Evolutionary conservation across 495 filamentous ascomycete genomes (phyloP).

Genomic region (Podospora conica): DNA sequence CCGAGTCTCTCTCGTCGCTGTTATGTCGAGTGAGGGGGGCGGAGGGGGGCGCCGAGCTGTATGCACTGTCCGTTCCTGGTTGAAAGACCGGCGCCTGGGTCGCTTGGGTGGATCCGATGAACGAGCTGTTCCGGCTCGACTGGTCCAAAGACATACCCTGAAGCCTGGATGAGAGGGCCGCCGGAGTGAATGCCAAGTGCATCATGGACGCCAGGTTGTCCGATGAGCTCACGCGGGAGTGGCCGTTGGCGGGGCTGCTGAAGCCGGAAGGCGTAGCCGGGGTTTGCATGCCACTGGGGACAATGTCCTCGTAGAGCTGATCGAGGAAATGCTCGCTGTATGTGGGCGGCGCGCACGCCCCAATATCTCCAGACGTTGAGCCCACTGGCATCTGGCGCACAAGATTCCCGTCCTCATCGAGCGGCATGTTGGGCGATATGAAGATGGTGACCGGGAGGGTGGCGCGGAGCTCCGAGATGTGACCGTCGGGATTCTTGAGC

Average conservation of each 20-base stretch:
- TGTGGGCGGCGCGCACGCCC: constrained; percentile 66
- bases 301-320: constrained; percentile 79
- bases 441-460: constrained; percentile 83
- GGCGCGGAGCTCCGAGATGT: constrained; percentile 84
- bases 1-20: constrained; percentile 48
- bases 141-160: constrained; percentile 50
- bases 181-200: constrained; percentile 47
- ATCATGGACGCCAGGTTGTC: constrained; percentile 62
- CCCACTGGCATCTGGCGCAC: constrained; percentile 47
- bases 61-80: constrained; percentile 16
- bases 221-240: constrained; percentile 67
- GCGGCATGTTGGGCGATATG: constrained; percentile 83
- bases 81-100: background rate
- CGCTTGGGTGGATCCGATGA: constrained; percentile 14
- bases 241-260: constrained; percentile 67
- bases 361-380: constrained; percentile 25
- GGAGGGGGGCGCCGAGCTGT: constrained; percentile 28
- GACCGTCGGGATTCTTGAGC: constrained; percentile 88
- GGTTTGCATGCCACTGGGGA: constrained; percentile 69
- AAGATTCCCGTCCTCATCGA: constrained; percentile 73
- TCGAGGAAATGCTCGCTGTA: constrained; percentile 87
- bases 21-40: constrained; percentile 49
- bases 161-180: constrained; percentile 57
- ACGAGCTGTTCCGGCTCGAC: constrained; percentile 29
- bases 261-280: constrained; percentile 62